Evolutionary conservation across 176 grass and related monocot species (phyloP).

Genomic region (Coix lacrymajobi): DNA sequence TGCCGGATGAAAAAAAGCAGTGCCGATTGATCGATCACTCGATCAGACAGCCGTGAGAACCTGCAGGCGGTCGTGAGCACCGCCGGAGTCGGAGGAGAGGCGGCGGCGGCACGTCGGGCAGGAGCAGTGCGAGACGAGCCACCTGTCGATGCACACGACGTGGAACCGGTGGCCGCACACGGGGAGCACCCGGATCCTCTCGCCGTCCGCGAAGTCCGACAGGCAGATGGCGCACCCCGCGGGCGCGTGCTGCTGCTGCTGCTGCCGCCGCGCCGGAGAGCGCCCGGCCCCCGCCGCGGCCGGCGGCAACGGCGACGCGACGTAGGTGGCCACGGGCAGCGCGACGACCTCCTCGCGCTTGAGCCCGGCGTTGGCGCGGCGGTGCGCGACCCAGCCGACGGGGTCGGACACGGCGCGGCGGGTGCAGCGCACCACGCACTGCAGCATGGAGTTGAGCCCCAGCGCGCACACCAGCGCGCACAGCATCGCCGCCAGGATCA

Average conservation of each 20-base stretch:
- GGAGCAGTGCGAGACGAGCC: slow-evolving; percentile 43
- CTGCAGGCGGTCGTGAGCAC: background rate
- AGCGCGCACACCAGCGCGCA: slow-evolving; percentile 75
- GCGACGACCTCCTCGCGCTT: slow-evolving; percentile 58
- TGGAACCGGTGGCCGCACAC: slow-evolving; percentile 69
- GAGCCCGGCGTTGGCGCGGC: slow-evolving; percentile 50
- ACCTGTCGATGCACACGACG: slow-evolving; percentile 59
- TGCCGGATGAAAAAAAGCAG: no score
- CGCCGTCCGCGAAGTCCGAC: slow-evolving; percentile 63
- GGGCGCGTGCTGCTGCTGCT: background rate
- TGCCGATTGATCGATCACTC: background rate
- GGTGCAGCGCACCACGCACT: slow-evolving; percentile 65
- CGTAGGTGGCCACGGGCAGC: slow-evolving; percentile 36
- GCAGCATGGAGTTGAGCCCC: slow-evolving; percentile 73
- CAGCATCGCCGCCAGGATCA: slow-evolving; percentile 79
- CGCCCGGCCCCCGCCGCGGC: background rate
- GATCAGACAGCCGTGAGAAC: background rate
- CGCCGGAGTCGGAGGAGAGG: slow-evolving; percentile 5
- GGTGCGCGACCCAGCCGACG: slow-evolving; percentile 38
- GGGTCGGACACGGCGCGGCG: slow-evolving; percentile 53
- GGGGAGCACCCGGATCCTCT: slow-evolving; percentile 46
- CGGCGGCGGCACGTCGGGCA: slow-evolving; percentile 64
- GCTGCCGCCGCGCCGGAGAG: background rate
- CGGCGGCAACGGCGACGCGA: background rate
- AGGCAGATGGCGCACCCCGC: slow-evolving; percentile 61